These are phyloP conservation scores for Dipteronia sinensis DNA, from an alignment of 345 rosid species.

Conservation along the genomic window DNA sequence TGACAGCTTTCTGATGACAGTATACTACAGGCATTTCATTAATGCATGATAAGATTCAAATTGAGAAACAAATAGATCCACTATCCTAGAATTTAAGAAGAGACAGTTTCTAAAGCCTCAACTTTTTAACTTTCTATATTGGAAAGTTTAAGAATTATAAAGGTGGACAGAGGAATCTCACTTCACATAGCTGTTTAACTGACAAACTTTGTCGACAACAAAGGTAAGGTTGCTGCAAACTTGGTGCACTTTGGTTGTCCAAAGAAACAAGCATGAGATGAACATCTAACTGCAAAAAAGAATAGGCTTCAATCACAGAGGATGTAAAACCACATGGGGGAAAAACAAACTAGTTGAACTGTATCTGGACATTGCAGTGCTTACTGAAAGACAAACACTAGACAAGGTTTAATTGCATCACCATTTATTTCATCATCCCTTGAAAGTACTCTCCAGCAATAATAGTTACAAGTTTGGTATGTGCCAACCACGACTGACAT, in stretches of 20 bases:
- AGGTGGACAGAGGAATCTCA: slow-evolving; percentile 46
- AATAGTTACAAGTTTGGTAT: background rate
- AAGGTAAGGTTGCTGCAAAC: slow-evolving; percentile 76
- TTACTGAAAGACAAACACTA: background rate
- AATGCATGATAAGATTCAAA: background rate
- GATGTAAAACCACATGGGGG: background rate
- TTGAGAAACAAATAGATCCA: background rate
- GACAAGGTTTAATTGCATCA: slow-evolving; percentile 7
- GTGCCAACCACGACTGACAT: slow-evolving; percentile 20
- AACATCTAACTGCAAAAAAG: slow-evolving; percentile 59
- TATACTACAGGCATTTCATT: background rate
- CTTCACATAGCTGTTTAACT: slow-evolving; percentile 78
- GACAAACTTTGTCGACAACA: slow-evolving; percentile 72
- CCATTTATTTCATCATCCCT: slow-evolving; percentile 4
- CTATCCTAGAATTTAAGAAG: background rate
- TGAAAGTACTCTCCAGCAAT: slow-evolving; percentile 7
- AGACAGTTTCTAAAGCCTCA: background rate
- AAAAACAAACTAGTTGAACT: background rate
- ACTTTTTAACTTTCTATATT: slow-evolving; percentile 14
- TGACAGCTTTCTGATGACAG: background rate
- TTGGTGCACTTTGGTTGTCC: slow-evolving; percentile 55
- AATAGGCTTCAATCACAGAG: slow-evolving; percentile 10
- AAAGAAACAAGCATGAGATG: slow-evolving; percentile 77
- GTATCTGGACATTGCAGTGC: slow-evolving; percentile 11
- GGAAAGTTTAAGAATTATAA: slow-evolving; percentile 18